These are phyloP conservation scores for Entomortierella beljakovae DNA, from an alignment of 192 early-diverging fungal genomes.

Conservation along the genomic window DNA sequence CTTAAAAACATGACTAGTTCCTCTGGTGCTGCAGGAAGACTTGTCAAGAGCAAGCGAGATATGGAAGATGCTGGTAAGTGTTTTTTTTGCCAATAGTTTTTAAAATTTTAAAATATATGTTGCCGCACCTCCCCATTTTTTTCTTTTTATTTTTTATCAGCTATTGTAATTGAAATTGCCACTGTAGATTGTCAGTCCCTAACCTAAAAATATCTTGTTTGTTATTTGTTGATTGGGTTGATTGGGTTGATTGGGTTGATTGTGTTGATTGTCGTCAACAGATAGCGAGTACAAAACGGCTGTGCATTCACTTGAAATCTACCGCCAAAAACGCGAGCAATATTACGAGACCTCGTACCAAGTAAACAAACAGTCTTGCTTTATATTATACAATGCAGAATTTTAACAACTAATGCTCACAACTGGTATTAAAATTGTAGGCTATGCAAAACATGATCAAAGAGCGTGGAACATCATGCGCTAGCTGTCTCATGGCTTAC, in stretches of 20 bases:
- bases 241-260: too few species aligned
- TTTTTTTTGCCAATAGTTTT: background rate
- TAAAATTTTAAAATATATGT: too few species aligned
- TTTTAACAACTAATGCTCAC: background rate
- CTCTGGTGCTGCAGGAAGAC: constrained; percentile 40
- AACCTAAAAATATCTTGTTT: constrained; percentile 20
- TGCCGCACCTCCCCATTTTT: constrained; percentile 8
- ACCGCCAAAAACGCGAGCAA: constrained; percentile 34
- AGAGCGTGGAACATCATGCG: constrained; percentile 30
- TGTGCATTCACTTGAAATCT: constrained; percentile 36
- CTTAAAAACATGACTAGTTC: constrained; percentile 48
- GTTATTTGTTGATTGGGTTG: too few species aligned
- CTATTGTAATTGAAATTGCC: background rate
- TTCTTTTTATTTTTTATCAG: constrained; percentile 1
- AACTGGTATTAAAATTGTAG: background rate
- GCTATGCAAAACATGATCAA: constrained; percentile 45
- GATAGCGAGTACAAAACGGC: constrained; percentile 53
- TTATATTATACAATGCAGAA: background rate
- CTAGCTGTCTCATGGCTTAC: constrained; percentile 32
- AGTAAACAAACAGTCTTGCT: constrained; percentile 12
- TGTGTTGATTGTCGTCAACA: too few species aligned
- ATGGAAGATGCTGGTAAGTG: constrained; percentile 48
- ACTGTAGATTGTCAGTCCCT: background rate
- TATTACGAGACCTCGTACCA: constrained; percentile 29
- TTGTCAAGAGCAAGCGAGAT: constrained; percentile 45